A percentile compares a stretch with the other conserved stretches of the same genome.
These are phyloP conservation scores for Porpolomopsis calyptriformis DNA, from an alignment of 768 basidiomycete genomes.

Conservation along the genomic window DNA sequence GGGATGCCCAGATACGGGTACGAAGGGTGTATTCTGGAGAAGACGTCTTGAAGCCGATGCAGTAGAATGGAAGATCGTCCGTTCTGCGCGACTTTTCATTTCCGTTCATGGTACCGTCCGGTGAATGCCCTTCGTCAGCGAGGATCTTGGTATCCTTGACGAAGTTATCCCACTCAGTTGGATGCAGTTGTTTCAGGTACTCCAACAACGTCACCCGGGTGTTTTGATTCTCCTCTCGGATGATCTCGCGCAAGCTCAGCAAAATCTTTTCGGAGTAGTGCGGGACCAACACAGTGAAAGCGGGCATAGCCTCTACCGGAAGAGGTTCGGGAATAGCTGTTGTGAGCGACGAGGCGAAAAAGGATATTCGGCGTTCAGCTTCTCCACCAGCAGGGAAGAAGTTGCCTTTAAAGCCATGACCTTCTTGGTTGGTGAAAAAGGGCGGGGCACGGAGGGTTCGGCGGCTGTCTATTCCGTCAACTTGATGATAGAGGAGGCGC, in stretches of 20 bases:
- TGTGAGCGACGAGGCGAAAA: conserved; percentile 96
- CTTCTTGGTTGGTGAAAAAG: conserved; percentile 92
- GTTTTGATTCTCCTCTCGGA: conserved; percentile 92
- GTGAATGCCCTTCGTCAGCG: conserved; percentile 71
- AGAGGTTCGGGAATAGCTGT: conserved; percentile 92
- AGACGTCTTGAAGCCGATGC: conserved; percentile 98
- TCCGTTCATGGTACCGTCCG: conserved; percentile 41
- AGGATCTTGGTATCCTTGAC: conserved; percentile 99
- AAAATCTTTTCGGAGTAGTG: conserved; percentile 99
- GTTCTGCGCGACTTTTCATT: conserved; percentile 73
- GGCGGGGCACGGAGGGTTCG: conserved; percentile 91
- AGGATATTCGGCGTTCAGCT: conserved; percentile 95
- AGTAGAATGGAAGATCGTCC: conserved; percentile 98
- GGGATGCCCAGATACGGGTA: conserved; percentile 97
- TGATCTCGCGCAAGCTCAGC: conserved; percentile 93
- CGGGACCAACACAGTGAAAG: conserved; percentile 97
- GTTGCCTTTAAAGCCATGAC: conserved; percentile 55
- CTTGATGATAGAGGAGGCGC: conserved; percentile 93
- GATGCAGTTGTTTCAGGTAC: conserved; percentile 97
- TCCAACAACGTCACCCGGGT: conserved; percentile 96
- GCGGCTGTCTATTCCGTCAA: conserved; percentile 80
- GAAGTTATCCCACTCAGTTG: conserved; percentile 99
- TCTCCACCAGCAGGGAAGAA: conserved; percentile 95
- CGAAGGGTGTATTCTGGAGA: conserved; percentile 98
- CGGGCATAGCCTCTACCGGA: conserved; percentile 97